Evolutionary conservation across 2,329 filamentous ascomycete species (phyloP).

Genomic region (Penicillium palitans): DNA sequence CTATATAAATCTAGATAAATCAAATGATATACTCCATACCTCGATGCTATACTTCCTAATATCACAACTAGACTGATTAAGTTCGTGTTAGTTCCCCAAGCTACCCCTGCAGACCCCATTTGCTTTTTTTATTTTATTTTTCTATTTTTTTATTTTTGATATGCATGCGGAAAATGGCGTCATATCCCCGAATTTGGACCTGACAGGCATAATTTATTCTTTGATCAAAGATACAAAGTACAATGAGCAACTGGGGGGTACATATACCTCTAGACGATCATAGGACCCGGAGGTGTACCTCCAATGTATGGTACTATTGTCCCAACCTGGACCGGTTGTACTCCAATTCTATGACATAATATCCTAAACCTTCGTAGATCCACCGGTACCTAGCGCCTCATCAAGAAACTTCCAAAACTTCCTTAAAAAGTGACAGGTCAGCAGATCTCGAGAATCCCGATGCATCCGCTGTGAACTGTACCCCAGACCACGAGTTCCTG

Average conservation of each 20-base stretch:
- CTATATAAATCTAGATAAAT: background rate
- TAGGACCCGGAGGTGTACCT: too few relatives aligned
- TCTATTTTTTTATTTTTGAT: constrained; percentile 4
- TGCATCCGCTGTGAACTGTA: constrained; percentile 5
- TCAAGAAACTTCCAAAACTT: background rate
- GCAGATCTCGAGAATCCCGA: background rate
- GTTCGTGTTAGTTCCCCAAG: constrained; percentile 19
- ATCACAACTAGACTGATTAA: constrained; percentile 12
- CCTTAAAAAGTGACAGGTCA: constrained; percentile 5
- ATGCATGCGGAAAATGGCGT: constrained; percentile 21
- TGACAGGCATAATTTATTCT: background rate
- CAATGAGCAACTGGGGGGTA: background rate
- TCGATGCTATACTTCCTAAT: background rate
- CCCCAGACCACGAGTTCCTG: constrained; percentile 23
- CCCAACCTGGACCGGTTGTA: background rate
- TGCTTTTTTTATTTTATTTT: constrained; percentile 9
- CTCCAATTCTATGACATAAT: constrained; percentile 9
- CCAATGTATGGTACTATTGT: background rate
- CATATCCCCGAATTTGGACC: constrained; percentile 6
- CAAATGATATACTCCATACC: background rate
- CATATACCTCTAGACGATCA: background rate
- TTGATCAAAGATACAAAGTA: background rate
- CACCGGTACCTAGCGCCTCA: background rate
- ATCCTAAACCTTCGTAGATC: background rate
- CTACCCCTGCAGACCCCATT: constrained; percentile 26